Evolutionary conservation across 2,329 filamentous ascomycete genomes (phyloP).

Genomic region (Fusarium albidum): DNA sequence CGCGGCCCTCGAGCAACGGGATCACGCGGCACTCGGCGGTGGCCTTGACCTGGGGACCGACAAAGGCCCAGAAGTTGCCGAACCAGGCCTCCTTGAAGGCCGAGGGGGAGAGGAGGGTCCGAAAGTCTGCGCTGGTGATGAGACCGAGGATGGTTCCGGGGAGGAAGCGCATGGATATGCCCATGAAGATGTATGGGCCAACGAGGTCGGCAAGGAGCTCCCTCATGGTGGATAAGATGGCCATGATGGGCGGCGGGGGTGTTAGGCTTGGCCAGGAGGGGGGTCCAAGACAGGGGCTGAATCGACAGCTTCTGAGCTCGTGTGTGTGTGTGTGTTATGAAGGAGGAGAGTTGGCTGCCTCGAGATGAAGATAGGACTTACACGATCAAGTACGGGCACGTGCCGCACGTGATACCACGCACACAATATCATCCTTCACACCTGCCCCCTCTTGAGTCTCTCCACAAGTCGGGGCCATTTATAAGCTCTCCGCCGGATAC

Average conservation of each 20-base stretch:
- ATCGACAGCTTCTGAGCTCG: too few relatives aligned
- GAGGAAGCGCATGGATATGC: slow-evolving; percentile 56
- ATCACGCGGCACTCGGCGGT: slow-evolving; percentile 53
- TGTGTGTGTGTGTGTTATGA: not conserved
- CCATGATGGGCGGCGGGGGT: slow-evolving; percentile 33
- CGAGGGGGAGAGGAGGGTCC: slow-evolving; percentile 51
- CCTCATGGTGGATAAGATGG: slow-evolving; percentile 32
- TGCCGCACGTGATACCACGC: too few relatives aligned
- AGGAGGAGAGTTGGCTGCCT: slow-evolving; percentile 1
- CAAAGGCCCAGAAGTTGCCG: slow-evolving; percentile 65
- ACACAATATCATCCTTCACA: too few relatives aligned
- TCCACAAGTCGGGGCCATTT: slow-evolving; percentile 32
- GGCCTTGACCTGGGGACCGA: slow-evolving; percentile 60
- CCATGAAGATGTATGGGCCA: slow-evolving; percentile 63
- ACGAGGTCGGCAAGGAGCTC: slow-evolving; percentile 48
- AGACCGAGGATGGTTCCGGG: slow-evolving; percentile 59
- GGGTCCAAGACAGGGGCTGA: too few relatives aligned
- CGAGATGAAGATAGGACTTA: too few relatives aligned
- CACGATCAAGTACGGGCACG: too few relatives aligned
- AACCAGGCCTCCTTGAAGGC: slow-evolving; percentile 64
- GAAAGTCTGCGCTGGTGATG: slow-evolving; percentile 44
- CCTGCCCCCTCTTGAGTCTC: too few relatives aligned
- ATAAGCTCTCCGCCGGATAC: slow-evolving; percentile 28
- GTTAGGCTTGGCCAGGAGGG: not conserved
- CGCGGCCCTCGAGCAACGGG: slow-evolving; percentile 62